Evolutionary conservation across 441 rosid species (phyloP), one percentile per base, ranked within the genome.

Genomic region (Heliophila coronopifolia): DNA sequence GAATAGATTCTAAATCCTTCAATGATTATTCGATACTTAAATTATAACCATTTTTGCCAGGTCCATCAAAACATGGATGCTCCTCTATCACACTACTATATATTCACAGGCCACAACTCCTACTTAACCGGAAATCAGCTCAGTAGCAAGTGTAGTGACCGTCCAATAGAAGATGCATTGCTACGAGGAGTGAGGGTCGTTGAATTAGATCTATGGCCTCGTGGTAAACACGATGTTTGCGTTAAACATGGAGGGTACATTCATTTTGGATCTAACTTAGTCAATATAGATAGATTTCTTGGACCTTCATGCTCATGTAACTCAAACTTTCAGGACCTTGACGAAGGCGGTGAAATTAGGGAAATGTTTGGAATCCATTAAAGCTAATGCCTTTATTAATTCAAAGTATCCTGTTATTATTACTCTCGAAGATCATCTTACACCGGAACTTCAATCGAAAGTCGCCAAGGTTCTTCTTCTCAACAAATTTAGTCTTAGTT

Each of bases 121-220:
- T 83, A 83, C 49, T 69, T 83, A 67, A 79, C 86, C 0, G 82
- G 86, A 15, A 83, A 79, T 35, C 91, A 83, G 44, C 79, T 83
- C 2, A 80, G 78, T 61, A 83, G 91, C 54, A 79, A 79, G 15
- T 72, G 84, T 60, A 83, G 86, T 40, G 85, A 73, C n/a, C 69
- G 72, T 32, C 84, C 86, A 15, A 79, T 79, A 37, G 76, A 73
- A 18, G 67, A 52, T 55, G 80, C 86, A n/a, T 50, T 82, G 63
- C 65, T 54, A 61, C 65, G 65, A 55, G 91, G 86, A 4, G 80
- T 82, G 19, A 75, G 80, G 47, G 86, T 77, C 4, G 78, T 82
- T 17, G 91, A 82, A 69, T 72, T 82, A 26, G 90, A 82, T 59
- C 55, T 82, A 24, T 79, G 86, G 90, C 90, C 86, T 1, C 64